Percentiles rank a stretch among this genome's conserved stretches.
Evolutionary conservation across 108 stramenopile species (phyloP).

Genomic region (Skeletonema costatum): DNA sequence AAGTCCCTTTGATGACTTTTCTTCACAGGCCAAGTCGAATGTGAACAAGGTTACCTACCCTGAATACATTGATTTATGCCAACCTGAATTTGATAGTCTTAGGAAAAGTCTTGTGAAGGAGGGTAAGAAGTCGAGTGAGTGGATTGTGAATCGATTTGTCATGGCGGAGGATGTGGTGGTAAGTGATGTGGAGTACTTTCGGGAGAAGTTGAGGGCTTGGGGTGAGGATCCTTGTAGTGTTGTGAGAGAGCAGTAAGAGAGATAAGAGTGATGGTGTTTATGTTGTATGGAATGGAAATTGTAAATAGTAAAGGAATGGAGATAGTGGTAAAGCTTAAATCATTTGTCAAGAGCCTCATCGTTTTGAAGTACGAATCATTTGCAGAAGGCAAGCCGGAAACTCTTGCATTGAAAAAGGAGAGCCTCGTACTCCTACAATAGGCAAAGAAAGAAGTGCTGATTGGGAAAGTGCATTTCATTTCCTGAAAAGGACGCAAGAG

Average conservation of each 20-base stretch:
- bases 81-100: conserved; percentile 17
- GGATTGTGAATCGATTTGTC: conserved; percentile 49
- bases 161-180: conserved; percentile 44
- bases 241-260: conserved; percentile 16
- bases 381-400: too few species aligned
- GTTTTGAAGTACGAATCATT: too few species aligned
- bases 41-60: conserved; percentile 25
- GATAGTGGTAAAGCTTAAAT: too few species aligned
- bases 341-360: too few species aligned
- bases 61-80: conserved; percentile 55
- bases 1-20: conserved; percentile 28
- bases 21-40: conserved; percentile 32
- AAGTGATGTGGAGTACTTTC: conserved; percentile 38
- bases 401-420: too few species aligned
- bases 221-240: conserved; percentile 4
- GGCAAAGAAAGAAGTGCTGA: too few species aligned
- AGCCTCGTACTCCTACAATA: too few species aligned
- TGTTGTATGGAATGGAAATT: too few species aligned
- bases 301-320: too few species aligned
- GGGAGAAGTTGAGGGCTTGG: neutral
- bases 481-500: too few species aligned
- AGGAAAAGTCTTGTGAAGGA: conserved; percentile 19
- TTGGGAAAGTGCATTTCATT: too few species aligned
- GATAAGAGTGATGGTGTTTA: neutral
- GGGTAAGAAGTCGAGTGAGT: conserved; percentile 29